These are phyloP conservation scores for Blastobotrys terrestris DNA, from an alignment of 805 yeast species.

Conservation along the genomic window DNA sequence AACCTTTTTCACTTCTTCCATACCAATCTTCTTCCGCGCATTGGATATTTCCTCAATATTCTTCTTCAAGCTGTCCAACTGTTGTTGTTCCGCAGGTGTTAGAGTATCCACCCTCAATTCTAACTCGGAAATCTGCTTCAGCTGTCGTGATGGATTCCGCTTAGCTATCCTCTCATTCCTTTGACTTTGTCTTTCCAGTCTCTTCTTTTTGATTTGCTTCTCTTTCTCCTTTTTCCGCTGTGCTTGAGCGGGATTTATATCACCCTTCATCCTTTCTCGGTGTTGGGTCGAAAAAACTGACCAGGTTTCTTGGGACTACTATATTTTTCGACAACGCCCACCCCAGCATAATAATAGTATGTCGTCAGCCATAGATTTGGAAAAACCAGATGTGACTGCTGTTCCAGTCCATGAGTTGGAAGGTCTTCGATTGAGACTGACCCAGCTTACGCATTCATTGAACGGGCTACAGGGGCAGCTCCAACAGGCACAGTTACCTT, in stretches of 20 bases:
- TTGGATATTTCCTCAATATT: slow-evolving; percentile 17
- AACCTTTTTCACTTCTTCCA: background rate
- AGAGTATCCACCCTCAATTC: slow-evolving; percentile 17
- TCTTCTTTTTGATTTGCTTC: slow-evolving; percentile 24
- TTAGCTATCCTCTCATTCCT: slow-evolving; percentile 21
- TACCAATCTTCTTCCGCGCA: slow-evolving; percentile 12
- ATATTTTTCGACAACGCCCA: too few species aligned
- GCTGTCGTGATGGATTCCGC: slow-evolving; percentile 15
- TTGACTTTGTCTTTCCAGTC: slow-evolving; percentile 21
- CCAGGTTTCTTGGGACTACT: background rate
- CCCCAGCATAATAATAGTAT: too few species aligned
- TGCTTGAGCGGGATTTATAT: slow-evolving; percentile 10
- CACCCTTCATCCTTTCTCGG: slow-evolving; percentile 11
- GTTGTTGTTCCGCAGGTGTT: slow-evolving; percentile 21
- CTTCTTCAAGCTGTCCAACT: slow-evolving; percentile 14
- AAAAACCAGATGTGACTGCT: slow-evolving; percentile 33
- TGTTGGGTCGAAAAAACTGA: background rate
- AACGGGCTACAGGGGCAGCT: slow-evolving; percentile 50
- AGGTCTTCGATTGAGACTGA: slow-evolving; percentile 52
- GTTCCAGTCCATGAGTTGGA: slow-evolving; percentile 61
- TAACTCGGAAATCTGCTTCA: slow-evolving; percentile 22
- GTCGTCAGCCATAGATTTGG: too few species aligned
- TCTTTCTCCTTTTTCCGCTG: slow-evolving; percentile 25
- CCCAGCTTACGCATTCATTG: slow-evolving; percentile 58
- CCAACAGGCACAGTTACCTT: slow-evolving; percentile 40